Evolutionary conservation across 208 protist species (phyloP), one percentile per base, ranked within the genome.

Genomic region (Leptomonas pyrrhocoris): DNA sequence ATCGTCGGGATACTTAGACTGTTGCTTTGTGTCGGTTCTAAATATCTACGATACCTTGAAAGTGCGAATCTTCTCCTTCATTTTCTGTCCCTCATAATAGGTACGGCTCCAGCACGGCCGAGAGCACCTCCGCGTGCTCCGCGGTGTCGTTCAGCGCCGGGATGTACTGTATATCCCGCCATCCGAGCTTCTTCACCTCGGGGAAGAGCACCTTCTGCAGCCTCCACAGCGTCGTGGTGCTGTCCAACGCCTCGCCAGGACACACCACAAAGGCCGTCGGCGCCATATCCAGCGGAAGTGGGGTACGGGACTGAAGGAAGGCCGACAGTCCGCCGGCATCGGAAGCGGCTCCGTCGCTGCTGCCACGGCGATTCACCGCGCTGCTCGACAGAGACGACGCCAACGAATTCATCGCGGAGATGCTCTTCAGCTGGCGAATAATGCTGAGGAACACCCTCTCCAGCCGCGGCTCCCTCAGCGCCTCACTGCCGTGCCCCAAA

Each of bases 231-330:
- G 76, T 61, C 27, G 71, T 48, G 40, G 80, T 46, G 25, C 77
- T 63, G 19, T 85, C 79, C 6, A 85, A 56, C 0, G 69, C 55
- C 28, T 80, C 63, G 3, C 73, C 67, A 2, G 73, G 79, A 45
- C 65, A 83, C n/a, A 83, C 43, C 57, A 83, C 30, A 49, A 73
- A 74, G 11, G 73, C 72, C n/a, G 48, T 75, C 23, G 36, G 53
- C 5, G 46, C 46, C 38, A 68, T 42, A 2, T 48, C 38, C 5
- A 42, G 21, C 5, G 43, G 68, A 30, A 64, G 31, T 1, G 38
- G 34, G 12, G 53, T 49, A 3, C 57, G 67, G 0, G 58, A 38
- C 15, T n/a, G 55, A 5, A 28, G 55, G 34, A 38, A 11, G 34
- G 55, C 21, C 2, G n/a, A 42, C 8, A 19, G 28, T 21, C 8